phyloP scores from a whole-genome alignment of 1,284 basidiomycete species.

The Fomitiporia mediterranea region DNA sequence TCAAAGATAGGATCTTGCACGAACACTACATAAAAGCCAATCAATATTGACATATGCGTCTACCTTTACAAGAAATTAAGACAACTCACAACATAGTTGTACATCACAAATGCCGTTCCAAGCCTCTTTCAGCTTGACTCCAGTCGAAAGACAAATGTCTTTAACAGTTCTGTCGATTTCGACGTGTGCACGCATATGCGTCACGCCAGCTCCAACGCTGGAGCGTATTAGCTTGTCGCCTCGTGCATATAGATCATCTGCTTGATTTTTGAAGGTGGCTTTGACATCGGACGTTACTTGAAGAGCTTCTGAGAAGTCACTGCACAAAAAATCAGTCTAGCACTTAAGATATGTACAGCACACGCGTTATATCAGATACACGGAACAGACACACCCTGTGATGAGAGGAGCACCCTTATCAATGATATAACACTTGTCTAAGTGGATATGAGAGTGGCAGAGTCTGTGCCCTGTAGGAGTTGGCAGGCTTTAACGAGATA shows the following conservation, averaged over 20 bases:
- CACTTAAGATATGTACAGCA: not conserved
- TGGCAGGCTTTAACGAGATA: too few relatives aligned
- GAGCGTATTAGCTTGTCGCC: slow-evolving; percentile 49
- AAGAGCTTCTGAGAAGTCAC: slow-evolving; percentile 54
- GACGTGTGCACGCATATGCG: slow-evolving; percentile 60
- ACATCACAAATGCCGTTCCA: slow-evolving; percentile 46
- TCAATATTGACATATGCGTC: not conserved
- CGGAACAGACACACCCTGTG: too few relatives aligned
- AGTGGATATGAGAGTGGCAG: slow-evolving; percentile 61
- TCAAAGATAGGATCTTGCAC: slow-evolving; percentile 57
- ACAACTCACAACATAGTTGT: slow-evolving; percentile 47
- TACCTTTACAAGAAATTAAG: not conserved
- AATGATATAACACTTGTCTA: slow-evolving; percentile 65
- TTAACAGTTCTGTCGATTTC: slow-evolving; percentile 54
- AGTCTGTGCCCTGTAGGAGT: slow-evolving; percentile 38
- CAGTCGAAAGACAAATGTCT: slow-evolving; percentile 46
- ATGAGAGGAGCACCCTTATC: slow-evolving; percentile 46
- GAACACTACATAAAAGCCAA: slow-evolving; percentile 42
- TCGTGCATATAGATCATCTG: slow-evolving; percentile 44
- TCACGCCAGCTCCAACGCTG: slow-evolving; percentile 56
- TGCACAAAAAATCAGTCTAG: slow-evolving; percentile 24
- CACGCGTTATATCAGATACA: slow-evolving; percentile 15
- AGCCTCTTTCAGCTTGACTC: slow-evolving; percentile 42
- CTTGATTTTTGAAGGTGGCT: slow-evolving; percentile 37
- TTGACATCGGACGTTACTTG: slow-evolving; percentile 48